phyloP scores from a whole-genome alignment of 78 protist species.

The slime mould (Dictyostelium discoideum) region DNA sequence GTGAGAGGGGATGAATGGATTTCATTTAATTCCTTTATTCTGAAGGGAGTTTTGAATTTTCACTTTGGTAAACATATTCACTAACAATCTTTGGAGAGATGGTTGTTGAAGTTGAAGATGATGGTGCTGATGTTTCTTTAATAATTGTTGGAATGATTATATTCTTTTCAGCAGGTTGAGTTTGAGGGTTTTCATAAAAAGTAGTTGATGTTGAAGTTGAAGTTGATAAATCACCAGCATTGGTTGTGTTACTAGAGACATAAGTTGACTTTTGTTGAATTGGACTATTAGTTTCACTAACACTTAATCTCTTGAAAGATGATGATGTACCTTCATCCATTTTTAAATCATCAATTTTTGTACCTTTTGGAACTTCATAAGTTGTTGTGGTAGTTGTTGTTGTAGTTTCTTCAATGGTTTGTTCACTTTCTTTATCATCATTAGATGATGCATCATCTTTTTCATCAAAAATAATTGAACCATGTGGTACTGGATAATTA shows the following conservation, averaged over 20 bases:
- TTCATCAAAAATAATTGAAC: not conserved
- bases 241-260: not conserved
- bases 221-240: not conserved
- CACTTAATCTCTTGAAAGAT: not conserved
- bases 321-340: conserved; percentile 10
- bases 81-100: not conserved
- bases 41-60: not conserved
- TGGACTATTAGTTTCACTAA: not conserved
- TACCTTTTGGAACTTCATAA: not conserved
- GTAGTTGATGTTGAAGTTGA: not conserved
- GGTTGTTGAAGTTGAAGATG: not conserved
- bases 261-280: not conserved
- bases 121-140: not conserved
- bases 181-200: not conserved
- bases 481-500: not conserved
- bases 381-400: not conserved
- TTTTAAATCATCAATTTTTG: not conserved
- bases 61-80: conserved; percentile 6
- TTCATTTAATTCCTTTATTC: not conserved
- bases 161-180: not conserved
- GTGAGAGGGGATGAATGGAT: not conserved
- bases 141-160: not conserved
- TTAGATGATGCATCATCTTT: not conserved
- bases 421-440: not conserved
- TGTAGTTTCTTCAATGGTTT: not conserved